Base-by-base conservation (phyloP, 2,329 filamentous ascomycete genomes). In the Seiridium cupressi region DNA sequence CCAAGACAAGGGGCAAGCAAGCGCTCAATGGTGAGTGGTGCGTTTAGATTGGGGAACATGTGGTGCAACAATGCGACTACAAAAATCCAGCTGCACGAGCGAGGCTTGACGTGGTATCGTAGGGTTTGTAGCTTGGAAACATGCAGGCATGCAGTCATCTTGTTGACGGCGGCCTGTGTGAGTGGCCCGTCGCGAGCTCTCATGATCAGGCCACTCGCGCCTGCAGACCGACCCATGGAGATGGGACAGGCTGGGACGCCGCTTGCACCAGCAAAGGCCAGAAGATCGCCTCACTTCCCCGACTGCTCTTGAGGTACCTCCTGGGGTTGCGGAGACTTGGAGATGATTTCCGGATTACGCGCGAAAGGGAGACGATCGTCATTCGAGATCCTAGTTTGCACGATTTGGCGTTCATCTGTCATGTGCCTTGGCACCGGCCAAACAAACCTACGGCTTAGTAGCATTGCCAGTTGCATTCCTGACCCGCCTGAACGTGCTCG, bases 11-110 rank as follows among this genome's bases (percentile, higher is more conserved):
- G 47, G 57, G 47, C 38, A 44, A 54, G 31, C 47, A 59, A 59
- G 48, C 57, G 57, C 47, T 51, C 36, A n/a, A 44, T 46, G 57
- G 47, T 61, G 55, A 61, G 36, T 61, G 59, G 55, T 55, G 55
- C 55, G 59, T 61, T 61, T 61, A 61, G 55, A 55, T 61, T 61
- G 59, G 59, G 44, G 59, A 51, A 60, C 3, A 35, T 44, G 46
- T 49, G 48, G 48, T 54, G 57, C 49, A 34, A 59, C 57, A 53
- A 44, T 51, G 40, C 44, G 34, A 57, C 44, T 44, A 34, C 31
- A 35, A 35, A 35, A 51, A 32, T 9, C 6, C n/a, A 31, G 4
- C 49, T 51, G 49, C 49, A 51, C 32, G 49, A 36, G 32, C 49
- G 49, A 51, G 49, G 49, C 49, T 35, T 31, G 46, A 49, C 55